Evolutionary conservation across 305 asterid species (phyloP).

Genomic region (Solanum hybrid): DNA sequence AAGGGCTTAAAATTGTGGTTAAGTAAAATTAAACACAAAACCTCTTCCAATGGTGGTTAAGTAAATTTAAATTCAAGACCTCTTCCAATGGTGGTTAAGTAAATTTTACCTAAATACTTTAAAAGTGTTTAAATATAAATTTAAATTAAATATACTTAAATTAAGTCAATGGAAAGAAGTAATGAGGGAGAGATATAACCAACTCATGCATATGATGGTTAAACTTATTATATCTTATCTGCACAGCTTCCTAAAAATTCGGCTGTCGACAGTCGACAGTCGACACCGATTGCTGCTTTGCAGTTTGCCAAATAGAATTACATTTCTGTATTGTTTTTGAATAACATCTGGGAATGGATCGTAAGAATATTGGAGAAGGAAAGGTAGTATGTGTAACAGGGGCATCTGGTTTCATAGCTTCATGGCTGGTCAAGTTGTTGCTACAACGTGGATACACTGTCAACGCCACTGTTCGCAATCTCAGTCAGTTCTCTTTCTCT

Average conservation of each 20-base stretch:
- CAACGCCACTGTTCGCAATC: not conserved
- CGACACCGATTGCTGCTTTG: too few species aligned
- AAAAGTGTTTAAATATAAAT: too few species aligned
- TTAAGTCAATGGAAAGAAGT: too few species aligned
- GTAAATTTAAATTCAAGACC: not conserved
- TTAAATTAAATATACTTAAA: too few species aligned
- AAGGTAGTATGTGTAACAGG: constrained; percentile 33
- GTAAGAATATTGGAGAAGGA: not conserved
- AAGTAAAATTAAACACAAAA: too few species aligned
- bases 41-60: not conserved
- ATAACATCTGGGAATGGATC: not conserved
- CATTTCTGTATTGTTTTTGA: not conserved
- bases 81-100: not conserved
- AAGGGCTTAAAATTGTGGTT: not conserved
- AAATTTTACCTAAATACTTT: too few species aligned
- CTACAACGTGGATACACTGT: not conserved
- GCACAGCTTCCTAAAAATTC: too few species aligned
- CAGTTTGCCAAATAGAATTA: too few species aligned
- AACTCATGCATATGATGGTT: too few species aligned
- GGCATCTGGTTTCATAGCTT: constrained; percentile 29
- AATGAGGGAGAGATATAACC: too few species aligned
- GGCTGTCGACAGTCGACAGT: too few species aligned
- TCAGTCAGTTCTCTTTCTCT: not conserved
- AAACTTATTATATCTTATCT: too few species aligned
- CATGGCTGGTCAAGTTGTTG: constrained; percentile 3